Percentiles rank a stretch among this genome's conserved stretches.
These are phyloP conservation scores for Aspergillus sp. DNA, from an alignment of 2,329 filamentous ascomycete species.

Conservation along the genomic window DNA sequence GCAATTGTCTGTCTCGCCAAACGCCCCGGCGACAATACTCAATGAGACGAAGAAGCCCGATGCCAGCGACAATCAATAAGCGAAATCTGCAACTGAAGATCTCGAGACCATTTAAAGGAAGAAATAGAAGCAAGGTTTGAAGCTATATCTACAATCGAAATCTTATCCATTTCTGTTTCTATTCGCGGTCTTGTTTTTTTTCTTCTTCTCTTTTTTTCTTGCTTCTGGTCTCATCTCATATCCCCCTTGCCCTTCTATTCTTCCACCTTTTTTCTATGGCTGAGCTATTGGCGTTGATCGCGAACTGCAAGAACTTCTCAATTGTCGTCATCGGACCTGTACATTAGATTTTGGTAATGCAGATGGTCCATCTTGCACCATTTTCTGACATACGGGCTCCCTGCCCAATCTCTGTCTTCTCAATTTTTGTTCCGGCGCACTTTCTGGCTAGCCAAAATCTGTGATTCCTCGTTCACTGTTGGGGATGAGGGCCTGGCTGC, in stretches of 20 bases:
- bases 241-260: background rate
- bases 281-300: conserved; percentile 21
- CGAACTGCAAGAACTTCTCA: background rate
- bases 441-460: background rate
- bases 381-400: background rate
- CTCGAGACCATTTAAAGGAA: conserved; percentile 7
- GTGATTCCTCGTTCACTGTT: background rate
- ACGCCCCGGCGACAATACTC: conserved; percentile 20
- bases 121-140: conserved; percentile 13
- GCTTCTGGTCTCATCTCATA: conserved; percentile 6
- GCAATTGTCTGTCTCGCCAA: conserved; percentile 29
- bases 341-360: background rate
- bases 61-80: conserved; percentile 13
- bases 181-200: conserved; percentile 15
- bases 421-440: background rate
- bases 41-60: conserved; percentile 18
- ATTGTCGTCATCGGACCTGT: background rate
- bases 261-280: background rate
- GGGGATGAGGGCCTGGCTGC: background rate
- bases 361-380: background rate
- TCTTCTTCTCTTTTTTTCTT: background rate
- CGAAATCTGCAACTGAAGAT: background rate
- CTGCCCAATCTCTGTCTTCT: background rate
- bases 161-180: conserved; percentile 12
- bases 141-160: conserved; percentile 1